These are phyloP conservation scores for Trichoderma atroviride DNA, from an alignment of 2,329 filamentous ascomycete species.

Conservation along the genomic window DNA sequence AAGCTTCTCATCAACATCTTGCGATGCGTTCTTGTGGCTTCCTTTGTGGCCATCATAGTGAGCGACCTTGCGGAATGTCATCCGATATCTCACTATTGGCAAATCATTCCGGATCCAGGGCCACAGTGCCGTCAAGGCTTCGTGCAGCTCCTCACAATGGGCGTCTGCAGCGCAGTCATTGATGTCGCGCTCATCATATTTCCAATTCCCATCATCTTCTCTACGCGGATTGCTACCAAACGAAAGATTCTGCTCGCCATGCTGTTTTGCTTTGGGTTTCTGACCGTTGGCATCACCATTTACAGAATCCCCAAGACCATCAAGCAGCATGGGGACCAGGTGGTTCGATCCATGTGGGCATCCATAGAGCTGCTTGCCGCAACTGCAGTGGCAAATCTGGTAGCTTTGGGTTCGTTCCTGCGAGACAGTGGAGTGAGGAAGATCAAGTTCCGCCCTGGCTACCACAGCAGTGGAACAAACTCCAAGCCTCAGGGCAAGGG, in stretches of 20 bases:
- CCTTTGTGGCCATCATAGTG: constrained; percentile 2
- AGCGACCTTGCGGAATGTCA: constrained; percentile 7
- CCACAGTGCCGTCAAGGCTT: constrained; percentile 12
- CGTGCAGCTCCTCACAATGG: constrained; percentile 12
- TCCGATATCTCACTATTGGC: constrained; percentile 14
- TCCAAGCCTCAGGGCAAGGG: not conserved
- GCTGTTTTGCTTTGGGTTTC: constrained; percentile 10
- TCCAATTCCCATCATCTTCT: constrained; percentile 11
- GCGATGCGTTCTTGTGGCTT: not conserved
- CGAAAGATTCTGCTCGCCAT: constrained; percentile 13
- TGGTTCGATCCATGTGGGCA: constrained; percentile 15
- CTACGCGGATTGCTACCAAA: constrained; percentile 9
- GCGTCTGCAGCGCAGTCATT: constrained; percentile 8
- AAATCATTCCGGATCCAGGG: constrained; percentile 7
- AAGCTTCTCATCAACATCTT: not conserved
- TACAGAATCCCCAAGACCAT: constrained; percentile 8
- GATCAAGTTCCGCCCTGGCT: constrained; percentile 13
- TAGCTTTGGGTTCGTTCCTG: constrained; percentile 8
- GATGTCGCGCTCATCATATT: constrained; percentile 14
- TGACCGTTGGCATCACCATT: constrained; percentile 10
- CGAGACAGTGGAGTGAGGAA: constrained; percentile 16
- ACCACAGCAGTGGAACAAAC: constrained; percentile 6
- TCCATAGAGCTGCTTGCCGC: constrained; percentile 12
- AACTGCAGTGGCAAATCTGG: constrained; percentile 14
- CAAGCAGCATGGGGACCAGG: constrained; percentile 8